Percentiles rank a stretch among this genome's conserved stretches.
phyloP scores from a whole-genome alignment of 257 asterid genomes.

The Galeopsis tetrahit region DNA sequence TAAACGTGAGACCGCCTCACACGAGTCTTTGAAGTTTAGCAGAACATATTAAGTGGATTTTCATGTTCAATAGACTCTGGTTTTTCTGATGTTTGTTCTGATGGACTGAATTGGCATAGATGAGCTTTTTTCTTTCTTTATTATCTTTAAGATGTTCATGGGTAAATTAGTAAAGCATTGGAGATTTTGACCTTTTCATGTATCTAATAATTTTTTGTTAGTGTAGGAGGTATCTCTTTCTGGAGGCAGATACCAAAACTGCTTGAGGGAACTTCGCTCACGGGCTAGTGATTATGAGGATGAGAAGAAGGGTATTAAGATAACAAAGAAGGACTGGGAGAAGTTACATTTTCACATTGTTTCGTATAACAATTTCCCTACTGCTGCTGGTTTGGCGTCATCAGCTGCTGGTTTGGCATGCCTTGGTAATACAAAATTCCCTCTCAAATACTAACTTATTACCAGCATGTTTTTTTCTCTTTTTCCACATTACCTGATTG shows the following conservation, averaged over 20 bases:
- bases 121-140: neutral
- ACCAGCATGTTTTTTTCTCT: neutral
- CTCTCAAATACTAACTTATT: constrained; percentile 22
- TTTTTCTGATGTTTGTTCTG: constrained; percentile 15
- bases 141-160: constrained; percentile 22
- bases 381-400: constrained; percentile 99
- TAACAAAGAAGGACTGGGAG: constrained; percentile 85
- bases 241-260: constrained; percentile 85
- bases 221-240: constrained; percentile 94
- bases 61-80: constrained; percentile 10
- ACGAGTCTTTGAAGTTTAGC: neutral
- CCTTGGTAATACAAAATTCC: constrained; percentile 62
- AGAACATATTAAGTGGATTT: neutral
- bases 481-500: constrained; percentile 12
- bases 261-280: constrained; percentile 90
- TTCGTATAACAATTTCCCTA: constrained; percentile 93
- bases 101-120: neutral
- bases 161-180: constrained; percentile 8
- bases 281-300: constrained; percentile 92
- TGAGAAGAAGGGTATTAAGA: constrained; percentile 83
- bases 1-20: too few species aligned
- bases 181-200: constrained; percentile 22
- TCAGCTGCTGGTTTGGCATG: constrained; percentile 99
- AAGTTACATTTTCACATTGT: constrained; percentile 82
- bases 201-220: constrained; percentile 37